phyloP scores from a whole-genome alignment of 1,284 basidiomycete species.

The Chalciporus sp. region DNA sequence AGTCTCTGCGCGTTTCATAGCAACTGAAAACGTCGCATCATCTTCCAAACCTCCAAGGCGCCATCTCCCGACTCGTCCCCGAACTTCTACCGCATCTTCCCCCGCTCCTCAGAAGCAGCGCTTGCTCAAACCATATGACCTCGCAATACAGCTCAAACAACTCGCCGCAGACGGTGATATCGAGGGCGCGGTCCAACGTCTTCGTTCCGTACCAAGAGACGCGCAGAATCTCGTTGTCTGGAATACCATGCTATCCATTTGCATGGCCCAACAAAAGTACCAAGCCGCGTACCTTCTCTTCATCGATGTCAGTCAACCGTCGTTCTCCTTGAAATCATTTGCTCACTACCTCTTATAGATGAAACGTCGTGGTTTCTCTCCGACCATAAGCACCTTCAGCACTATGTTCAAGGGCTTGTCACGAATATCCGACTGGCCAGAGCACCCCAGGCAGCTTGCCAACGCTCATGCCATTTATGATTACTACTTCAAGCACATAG shows the following conservation, averaged over 20 bases:
- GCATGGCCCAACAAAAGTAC: constrained; percentile 55
- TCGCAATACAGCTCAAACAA: constrained; percentile 57
- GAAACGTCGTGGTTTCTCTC: constrained; percentile 75
- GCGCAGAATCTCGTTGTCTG: constrained; percentile 72
- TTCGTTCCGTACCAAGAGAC: constrained; percentile 66
- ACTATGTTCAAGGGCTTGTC: constrained; percentile 65
- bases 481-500: constrained; percentile 50
- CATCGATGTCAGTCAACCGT: constrained; percentile 55
- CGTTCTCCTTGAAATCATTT: neutral
- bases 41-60: neutral
- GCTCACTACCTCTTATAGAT: constrained; percentile 50
- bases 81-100: neutral
- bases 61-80: neutral
- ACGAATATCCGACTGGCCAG: constrained; percentile 58
- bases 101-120: constrained; percentile 11
- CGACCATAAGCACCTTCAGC: constrained; percentile 62
- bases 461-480: constrained; percentile 62
- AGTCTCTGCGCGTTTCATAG: constrained; percentile 12
- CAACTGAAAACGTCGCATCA: neutral
- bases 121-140: constrained; percentile 58
- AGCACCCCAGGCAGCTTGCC: constrained; percentile 56
- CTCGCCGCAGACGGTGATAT: constrained; percentile 54
- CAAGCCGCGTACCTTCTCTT: constrained; percentile 62
- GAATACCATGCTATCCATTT: constrained; percentile 71
- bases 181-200: constrained; percentile 58